phyloP scores from a whole-genome alignment of 164 flowering plant species.

The Annona cherimola region DNA sequence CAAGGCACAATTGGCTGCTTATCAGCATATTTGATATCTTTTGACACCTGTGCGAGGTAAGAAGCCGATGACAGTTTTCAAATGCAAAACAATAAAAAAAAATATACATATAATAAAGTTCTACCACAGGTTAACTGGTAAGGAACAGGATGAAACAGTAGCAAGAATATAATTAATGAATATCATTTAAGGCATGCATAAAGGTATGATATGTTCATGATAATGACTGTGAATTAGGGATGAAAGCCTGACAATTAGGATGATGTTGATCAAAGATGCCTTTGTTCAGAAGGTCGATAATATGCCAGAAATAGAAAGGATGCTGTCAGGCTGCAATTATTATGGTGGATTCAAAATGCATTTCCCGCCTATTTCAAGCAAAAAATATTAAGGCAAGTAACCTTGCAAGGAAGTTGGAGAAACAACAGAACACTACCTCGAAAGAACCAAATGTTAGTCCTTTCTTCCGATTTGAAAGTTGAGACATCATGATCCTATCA shows the following conservation, averaged over 20 bases:
- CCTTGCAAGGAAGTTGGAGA: background rate
- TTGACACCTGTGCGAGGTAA: slow-evolving; percentile 61
- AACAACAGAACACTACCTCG: slow-evolving; percentile 41
- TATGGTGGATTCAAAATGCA: no score
- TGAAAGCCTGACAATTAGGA: no score
- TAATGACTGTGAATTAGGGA: no score
- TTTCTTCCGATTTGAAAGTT: slow-evolving; percentile 70
- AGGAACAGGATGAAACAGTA: no score
- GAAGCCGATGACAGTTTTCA: background rate
- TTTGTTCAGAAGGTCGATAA: no score
- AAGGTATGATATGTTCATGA: no score
- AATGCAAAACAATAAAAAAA: slow-evolving; percentile 2
- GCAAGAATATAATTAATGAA: no score
- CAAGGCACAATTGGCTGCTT: slow-evolving; percentile 91
- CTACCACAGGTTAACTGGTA: background rate
- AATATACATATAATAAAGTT: background rate
- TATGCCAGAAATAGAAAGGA: no score
- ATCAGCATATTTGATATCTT: slow-evolving; percentile 96
- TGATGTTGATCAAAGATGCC: no score
- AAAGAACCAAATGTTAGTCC: slow-evolving; percentile 82
- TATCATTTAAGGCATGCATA: no score
- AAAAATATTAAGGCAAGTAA: background rate
- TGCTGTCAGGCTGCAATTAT: background rate
- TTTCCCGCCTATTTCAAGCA: background rate
- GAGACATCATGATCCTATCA: slow-evolving; percentile 90